Percentiles rank a stretch among this genome's conserved stretches.
Evolutionary conservation across 768 basidiomycete genomes (phyloP).

Genomic region (Leucocoprinus birnbaumii): DNA sequence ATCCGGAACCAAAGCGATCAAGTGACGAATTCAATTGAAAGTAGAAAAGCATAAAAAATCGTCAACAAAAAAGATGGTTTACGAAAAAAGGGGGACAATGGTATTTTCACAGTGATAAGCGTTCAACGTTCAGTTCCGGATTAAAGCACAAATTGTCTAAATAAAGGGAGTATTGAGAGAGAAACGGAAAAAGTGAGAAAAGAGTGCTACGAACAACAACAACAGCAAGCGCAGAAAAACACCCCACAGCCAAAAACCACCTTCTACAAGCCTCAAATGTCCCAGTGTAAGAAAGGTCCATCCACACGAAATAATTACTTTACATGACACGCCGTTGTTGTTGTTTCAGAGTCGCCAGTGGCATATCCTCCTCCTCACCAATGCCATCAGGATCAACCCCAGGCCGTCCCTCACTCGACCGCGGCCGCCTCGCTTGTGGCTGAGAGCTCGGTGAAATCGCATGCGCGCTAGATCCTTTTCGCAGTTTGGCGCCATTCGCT

Average conservation of each 20-base stretch:
- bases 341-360: slow-evolving; percentile 77
- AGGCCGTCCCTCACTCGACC: slow-evolving; percentile 20
- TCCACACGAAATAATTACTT: slow-evolving; percentile 10
- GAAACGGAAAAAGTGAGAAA: background rate
- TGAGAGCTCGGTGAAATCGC: slow-evolving; percentile 47
- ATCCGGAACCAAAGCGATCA: slow-evolving; percentile 11
- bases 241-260: background rate
- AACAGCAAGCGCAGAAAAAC: background rate
- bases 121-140: slow-evolving; percentile 11
- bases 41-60: slow-evolving; percentile 10
- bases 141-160: slow-evolving; percentile 10
- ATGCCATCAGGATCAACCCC: background rate
- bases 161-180: slow-evolving; percentile 8
- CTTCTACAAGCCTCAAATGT: background rate
- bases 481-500: slow-evolving; percentile 47
- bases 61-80: slow-evolving; percentile 1
- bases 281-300: slow-evolving; percentile 1
- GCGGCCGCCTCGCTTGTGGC: slow-evolving; percentile 34
- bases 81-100: background rate
- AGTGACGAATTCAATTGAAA: slow-evolving; percentile 4
- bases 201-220: too few relatives aligned
- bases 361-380: slow-evolving; percentile 74
- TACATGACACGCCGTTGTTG: slow-evolving; percentile 51
- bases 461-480: slow-evolving; percentile 68
- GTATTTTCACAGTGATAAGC: slow-evolving; percentile 2